Conservation (phyloP, 768 basidiomycete genomes). For the Atractiella rhizophila region DNA sequence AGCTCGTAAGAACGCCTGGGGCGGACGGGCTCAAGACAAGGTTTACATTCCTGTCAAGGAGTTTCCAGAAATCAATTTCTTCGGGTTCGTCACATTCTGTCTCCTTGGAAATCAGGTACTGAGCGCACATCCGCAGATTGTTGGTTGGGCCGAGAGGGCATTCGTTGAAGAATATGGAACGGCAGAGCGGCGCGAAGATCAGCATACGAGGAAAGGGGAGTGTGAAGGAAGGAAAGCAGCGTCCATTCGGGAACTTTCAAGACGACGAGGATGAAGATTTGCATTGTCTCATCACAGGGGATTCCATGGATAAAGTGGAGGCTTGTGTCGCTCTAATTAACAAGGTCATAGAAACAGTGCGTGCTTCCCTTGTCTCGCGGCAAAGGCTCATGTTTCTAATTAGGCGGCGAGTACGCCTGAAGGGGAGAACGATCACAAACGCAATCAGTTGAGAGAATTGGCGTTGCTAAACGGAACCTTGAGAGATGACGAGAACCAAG, state of each 20-base stretch:
- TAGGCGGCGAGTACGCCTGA: conserved; percentile 97
- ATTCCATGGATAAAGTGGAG: conserved; percentile 71
- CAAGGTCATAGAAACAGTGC: conserved; percentile 85
- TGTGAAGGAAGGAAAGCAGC: conserved; percentile 93
- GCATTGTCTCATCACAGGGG: conserved; percentile 86
- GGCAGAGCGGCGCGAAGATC: conserved; percentile 92
- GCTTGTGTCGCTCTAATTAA: conserved; percentile 87
- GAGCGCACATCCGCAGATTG: too few species aligned
- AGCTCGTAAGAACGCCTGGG: conserved; percentile 43
- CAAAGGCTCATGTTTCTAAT: conserved; percentile 1
- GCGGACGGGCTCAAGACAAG: conserved; percentile 80
- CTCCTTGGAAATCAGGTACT: too few species aligned
- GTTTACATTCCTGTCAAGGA: conserved; percentile 99
- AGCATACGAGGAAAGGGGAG: conserved; percentile 94
- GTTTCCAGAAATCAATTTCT: conserved; percentile 99
- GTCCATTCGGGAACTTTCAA: conserved; percentile 56
- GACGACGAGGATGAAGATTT: conserved; percentile 97
- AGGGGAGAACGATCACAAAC: conserved; percentile 98
- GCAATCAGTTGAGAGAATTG: conserved; percentile 90
- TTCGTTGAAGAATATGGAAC: conserved; percentile 98
- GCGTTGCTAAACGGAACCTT: conserved; percentile 95
- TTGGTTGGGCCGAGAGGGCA: conserved; percentile 95
- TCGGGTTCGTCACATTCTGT: conserved; percentile 89
- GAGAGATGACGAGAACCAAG: conserved; percentile 96
- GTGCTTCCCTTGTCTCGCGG: conserved; percentile 18